Conservation (phyloP, 169 alveolate species). For the Plasmodium chabaudi region DNA sequence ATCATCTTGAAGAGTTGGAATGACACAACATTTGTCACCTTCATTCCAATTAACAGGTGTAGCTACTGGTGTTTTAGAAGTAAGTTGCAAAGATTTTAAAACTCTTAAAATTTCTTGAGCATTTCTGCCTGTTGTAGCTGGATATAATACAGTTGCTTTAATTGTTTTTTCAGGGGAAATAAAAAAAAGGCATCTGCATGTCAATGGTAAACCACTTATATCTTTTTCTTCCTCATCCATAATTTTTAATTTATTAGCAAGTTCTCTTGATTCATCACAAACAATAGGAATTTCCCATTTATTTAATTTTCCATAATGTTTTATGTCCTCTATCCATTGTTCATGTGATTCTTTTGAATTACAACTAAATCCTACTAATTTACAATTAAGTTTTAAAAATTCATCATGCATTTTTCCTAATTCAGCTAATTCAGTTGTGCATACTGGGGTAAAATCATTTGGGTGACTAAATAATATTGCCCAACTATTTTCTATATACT, state of each 20-base stretch:
- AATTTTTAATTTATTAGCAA: slow-evolving; percentile 78
- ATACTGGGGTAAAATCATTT: slow-evolving; percentile 88
- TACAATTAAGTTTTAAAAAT: slow-evolving; percentile 79
- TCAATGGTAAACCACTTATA: slow-evolving; percentile 82
- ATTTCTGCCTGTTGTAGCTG: slow-evolving; percentile 88
- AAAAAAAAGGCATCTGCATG: slow-evolving; percentile 82
- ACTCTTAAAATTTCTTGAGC: slow-evolving; percentile 84
- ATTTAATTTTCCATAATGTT: slow-evolving; percentile 28
- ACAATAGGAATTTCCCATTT: slow-evolving; percentile 77
- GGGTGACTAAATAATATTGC: slow-evolving; percentile 82
- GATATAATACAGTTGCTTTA: slow-evolving; percentile 82
- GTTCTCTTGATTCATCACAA: slow-evolving; percentile 50
- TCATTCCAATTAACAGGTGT: slow-evolving; percentile 82
- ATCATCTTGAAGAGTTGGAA: slow-evolving; percentile 73
- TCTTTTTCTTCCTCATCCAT: slow-evolving; percentile 85
- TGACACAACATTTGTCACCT: slow-evolving; percentile 77
- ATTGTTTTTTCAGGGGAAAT: slow-evolving; percentile 81
- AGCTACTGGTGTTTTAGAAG: slow-evolving; percentile 79
- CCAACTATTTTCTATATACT: slow-evolving; percentile 37
- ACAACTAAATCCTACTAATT: slow-evolving; percentile 83
- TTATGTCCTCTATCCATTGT: slow-evolving; percentile 70
- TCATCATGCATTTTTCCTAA: slow-evolving; percentile 76
- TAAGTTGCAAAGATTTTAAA: slow-evolving; percentile 83
- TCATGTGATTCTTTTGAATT: slow-evolving; percentile 78
- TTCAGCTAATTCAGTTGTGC: slow-evolving; percentile 88